Conservation (phyloP, 441 rosid species). For the Pelargonium hybrid region DNA sequence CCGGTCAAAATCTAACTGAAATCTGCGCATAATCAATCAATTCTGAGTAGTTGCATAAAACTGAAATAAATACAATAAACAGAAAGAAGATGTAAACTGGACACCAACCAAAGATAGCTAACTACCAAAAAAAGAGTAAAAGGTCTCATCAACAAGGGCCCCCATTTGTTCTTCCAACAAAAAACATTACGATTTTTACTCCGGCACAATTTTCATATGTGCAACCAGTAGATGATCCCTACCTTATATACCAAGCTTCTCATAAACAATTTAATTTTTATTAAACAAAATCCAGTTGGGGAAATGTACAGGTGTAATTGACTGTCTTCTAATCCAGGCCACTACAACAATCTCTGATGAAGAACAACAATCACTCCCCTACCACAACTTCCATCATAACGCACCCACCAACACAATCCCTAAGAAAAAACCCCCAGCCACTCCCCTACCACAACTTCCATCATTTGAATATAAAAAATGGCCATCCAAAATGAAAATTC, state of each 20-base stretch:
- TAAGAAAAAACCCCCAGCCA: too few species aligned
- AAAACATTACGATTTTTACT: background rate
- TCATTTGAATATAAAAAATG: background rate
- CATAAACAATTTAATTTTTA: too few species aligned
- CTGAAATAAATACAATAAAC: background rate
- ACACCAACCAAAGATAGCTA: background rate
- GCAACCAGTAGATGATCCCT: background rate
- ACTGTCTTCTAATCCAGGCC: background rate
- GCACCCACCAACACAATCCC: too few species aligned
- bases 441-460: background rate
- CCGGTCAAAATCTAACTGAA: too few species aligned
- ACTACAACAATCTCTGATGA: too few species aligned
- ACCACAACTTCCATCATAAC: background rate
- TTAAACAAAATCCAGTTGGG: background rate
- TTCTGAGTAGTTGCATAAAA: too few species aligned
- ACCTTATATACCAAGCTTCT: background rate
- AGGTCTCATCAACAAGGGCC: background rate
- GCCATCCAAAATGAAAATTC: background rate
- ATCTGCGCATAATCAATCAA: too few species aligned
- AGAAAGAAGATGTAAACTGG: background rate
- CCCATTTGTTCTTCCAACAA: background rate
- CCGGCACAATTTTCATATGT: background rate
- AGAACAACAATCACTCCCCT: too few species aligned
- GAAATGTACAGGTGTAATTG: background rate
- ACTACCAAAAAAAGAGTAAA: background rate